Conservation (phyloP, 495 filamentous ascomycete genomes). For the Annulohypoxylon nitens region DNA sequence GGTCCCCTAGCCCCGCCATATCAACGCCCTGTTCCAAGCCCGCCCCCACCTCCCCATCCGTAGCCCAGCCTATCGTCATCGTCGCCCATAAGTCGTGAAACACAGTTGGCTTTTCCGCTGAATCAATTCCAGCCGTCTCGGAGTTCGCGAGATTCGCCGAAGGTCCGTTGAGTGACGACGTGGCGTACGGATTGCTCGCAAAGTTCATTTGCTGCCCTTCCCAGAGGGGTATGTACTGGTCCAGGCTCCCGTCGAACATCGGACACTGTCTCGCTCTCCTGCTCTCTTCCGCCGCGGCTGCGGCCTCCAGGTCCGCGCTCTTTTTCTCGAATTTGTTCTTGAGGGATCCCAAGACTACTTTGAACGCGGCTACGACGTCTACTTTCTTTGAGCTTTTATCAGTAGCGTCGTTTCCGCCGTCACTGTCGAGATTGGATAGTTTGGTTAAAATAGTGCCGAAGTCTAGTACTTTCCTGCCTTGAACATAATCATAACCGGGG, state of each 20-base stretch:
- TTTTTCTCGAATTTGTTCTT: constrained; percentile 55
- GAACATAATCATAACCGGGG: constrained; percentile 55
- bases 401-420: not conserved
- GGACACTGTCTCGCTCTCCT: constrained; percentile 51
- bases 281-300: constrained; percentile 27
- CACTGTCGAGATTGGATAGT: constrained; percentile 43
- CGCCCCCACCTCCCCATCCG: constrained; percentile 15
- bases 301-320: constrained; percentile 52
- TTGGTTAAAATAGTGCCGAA: constrained; percentile 51
- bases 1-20: not conserved
- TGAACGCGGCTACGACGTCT: constrained; percentile 56
- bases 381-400: constrained; percentile 31
- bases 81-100: constrained; percentile 55
- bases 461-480: constrained; percentile 48
- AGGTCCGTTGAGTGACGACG: constrained; percentile 27
- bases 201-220: constrained; percentile 46
- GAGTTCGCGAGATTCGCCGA: constrained; percentile 4
- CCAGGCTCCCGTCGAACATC: constrained; percentile 62
- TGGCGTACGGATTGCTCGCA: constrained; percentile 28
- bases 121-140: constrained; percentile 1
- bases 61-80: constrained; percentile 54
- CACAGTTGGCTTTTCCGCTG: constrained; percentile 25
- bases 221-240: constrained; percentile 58
- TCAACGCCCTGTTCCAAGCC: constrained; percentile 6
- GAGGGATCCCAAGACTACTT: constrained; percentile 57